phyloP scores from a whole-genome alignment of 441 rosid genomes.

The Biscutella laevigata region DNA sequence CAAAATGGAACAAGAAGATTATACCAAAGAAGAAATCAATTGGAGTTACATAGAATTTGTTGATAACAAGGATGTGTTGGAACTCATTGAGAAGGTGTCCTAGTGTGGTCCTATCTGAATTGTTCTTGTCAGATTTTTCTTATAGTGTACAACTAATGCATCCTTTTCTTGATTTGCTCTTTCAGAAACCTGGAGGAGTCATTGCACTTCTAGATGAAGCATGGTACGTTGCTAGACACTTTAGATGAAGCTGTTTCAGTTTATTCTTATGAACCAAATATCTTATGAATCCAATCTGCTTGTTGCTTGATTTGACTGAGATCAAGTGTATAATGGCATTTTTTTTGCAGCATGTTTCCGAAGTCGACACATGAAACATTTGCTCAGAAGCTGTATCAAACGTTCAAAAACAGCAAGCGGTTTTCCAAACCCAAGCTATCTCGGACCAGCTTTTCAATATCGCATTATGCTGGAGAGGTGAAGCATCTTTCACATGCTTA shows the following conservation, averaged over 20 bases:
- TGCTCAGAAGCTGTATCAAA: constrained; percentile 97
- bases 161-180: constrained; percentile 19
- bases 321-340: constrained; percentile 21
- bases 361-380: constrained; percentile 99
- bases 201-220: constrained; percentile 99
- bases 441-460: constrained; percentile 88
- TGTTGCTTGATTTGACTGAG: constrained; percentile 13
- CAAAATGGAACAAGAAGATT: constrained; percentile 99
- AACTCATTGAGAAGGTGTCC: constrained; percentile 89
- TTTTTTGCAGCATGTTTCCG: constrained; percentile 85
- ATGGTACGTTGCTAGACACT: constrained; percentile 50
- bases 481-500: constrained; percentile 16
- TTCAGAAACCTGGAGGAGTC: constrained; percentile 99
- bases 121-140: background rate
- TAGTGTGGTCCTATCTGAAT: background rate
- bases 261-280: constrained; percentile 2
- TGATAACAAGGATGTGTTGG: constrained; percentile 98
- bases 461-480: constrained; percentile 99
- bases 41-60: constrained; percentile 99
- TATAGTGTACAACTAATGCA: background rate
- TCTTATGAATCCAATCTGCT: constrained; percentile 10
- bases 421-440: constrained; percentile 98
- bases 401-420: constrained; percentile 88
- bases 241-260: constrained; percentile 13
- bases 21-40: constrained; percentile 94